phyloP scores from a whole-genome alignment of 305 asterid species.

The Ajuga reptans region DNA sequence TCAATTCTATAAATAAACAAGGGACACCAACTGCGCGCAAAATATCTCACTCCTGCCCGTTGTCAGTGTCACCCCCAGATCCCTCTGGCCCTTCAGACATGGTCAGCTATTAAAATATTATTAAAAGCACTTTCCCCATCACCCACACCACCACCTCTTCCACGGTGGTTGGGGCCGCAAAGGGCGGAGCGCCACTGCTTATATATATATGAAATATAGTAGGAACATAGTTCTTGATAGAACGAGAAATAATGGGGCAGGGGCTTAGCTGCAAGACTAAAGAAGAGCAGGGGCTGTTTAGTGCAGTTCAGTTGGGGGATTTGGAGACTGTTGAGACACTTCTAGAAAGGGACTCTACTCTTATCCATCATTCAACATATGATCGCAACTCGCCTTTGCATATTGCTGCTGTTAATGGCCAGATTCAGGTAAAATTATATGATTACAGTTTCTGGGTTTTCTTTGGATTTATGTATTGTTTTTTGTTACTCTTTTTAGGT shows the following conservation, averaged over 20 bases:
- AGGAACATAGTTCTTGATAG: neutral
- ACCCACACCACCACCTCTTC: constrained; percentile 21
- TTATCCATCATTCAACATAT: constrained; percentile 40
- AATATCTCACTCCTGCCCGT: constrained; percentile 53
- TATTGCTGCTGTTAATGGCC: constrained; percentile 88
- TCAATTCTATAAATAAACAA: neutral
- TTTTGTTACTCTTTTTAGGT: constrained; percentile 34
- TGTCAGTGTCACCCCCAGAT: too few relatives aligned
- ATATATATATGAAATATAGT: neutral
- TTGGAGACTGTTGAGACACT: constrained; percentile 42
- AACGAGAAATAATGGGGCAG: constrained; percentile 60
- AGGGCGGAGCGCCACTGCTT: constrained; percentile 29
- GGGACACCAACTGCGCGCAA: constrained; percentile 39
- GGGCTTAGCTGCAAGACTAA: constrained; percentile 58
- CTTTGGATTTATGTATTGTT: neutral
- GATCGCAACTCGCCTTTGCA: constrained; percentile 73
- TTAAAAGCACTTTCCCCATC: neutral
- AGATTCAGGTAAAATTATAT: constrained; percentile 54
- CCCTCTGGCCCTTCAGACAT: constrained; percentile 27
- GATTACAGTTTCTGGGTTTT: neutral
- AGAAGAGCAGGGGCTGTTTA: constrained; percentile 53
- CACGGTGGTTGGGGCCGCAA: constrained; percentile 37
- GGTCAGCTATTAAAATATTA: too few relatives aligned
- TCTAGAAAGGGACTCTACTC: constrained; percentile 35
- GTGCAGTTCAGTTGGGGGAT: constrained; percentile 67